A percentile compares a stretch with the other conserved stretches of the same genome.
phyloP scores from a whole-genome alignment of 2,329 filamentous ascomycete genomes.

The Immersiporthe knoxdaviesiana region DNA sequence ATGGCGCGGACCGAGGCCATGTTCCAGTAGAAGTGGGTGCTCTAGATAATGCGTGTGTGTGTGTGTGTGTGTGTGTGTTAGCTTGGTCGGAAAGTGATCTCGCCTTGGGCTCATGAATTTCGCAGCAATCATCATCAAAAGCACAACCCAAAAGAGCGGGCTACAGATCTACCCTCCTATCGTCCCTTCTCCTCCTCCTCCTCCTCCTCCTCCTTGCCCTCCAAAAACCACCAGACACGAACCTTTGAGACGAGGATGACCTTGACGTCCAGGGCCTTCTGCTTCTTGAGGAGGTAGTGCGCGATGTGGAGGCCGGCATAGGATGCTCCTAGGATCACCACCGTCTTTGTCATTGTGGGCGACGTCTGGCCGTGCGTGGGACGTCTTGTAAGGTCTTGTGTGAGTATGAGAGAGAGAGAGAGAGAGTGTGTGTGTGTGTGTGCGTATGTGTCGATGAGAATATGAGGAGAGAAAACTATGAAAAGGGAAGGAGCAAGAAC shows the following conservation, averaged over 20 bases:
- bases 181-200: neutral
- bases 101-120: too few species aligned
- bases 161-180: neutral
- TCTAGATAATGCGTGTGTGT: slow-evolving; percentile 49
- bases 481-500: neutral
- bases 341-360: slow-evolving; percentile 51
- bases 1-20: slow-evolving; percentile 59
- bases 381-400: neutral
- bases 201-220: neutral
- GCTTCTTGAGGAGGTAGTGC: slow-evolving; percentile 60
- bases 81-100: too few species aligned
- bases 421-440: too few species aligned
- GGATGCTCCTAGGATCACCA: slow-evolving; percentile 59
- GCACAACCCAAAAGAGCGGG: neutral
- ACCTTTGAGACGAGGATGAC: slow-evolving; percentile 62
- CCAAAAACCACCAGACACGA: slow-evolving; percentile 28
- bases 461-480: neutral
- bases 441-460: neutral
- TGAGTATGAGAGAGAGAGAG: too few species aligned
- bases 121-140: neutral
- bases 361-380: too few species aligned
- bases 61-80: too few species aligned
- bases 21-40: slow-evolving; percentile 63
- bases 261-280: slow-evolving; percentile 53
- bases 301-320: slow-evolving; percentile 57